Base-by-base conservation (phyloP, 176 grass and related monocot genomes). In the Hordeum marinum region DNA sequence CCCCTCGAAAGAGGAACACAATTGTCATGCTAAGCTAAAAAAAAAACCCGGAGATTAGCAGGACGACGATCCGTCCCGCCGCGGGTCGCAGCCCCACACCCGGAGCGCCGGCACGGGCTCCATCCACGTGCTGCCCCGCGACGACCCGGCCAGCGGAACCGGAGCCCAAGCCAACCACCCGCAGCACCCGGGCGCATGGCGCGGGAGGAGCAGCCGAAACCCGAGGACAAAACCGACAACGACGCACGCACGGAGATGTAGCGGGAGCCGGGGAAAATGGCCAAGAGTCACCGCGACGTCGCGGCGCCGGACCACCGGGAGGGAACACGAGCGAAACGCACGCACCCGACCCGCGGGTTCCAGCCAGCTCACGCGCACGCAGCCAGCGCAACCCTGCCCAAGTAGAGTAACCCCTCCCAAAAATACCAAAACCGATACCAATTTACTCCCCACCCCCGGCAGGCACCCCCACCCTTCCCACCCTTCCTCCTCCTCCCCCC, bases 381-480 rank as follows among this genome's bases (percentile, higher is more conserved):
- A 7, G 55, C 59, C 23, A 4, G 29, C 48, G 36, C 54, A 7
- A 24, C 43, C 41, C 43, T 0, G 8, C 21, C n/a, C 9, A 50
- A 50, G 12, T 7, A 50, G 46, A 50, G 46, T 17, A 52, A 52
- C 45, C 17, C 54, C 55, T 41, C 57, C 74, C 9, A 48, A 78
- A 72, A 80, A 62, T 68, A 66, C 18, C n/a, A 81, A 76, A 34
- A 43, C 24, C 25, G 79, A 80, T 52, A 79, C 84, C 65, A 63
- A 91, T 82, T 84, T 80, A 84, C 77, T 88, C 85, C 25, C 41
- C 77, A 26, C 77, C 83, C 8, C 59, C 76, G 26, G 48, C 46
- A 5, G 45, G 9, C 74, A 7, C 15, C 68, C 5, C 58, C 81
- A 40, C 35, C 76, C 34, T 80, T 8, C n/a, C 26, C 15, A 27